A percentile compares a stretch with the other conserved stretches of the same genome.
phyloP scores from a whole-genome alignment of 2,329 filamentous ascomycete genomes.

The Ophiostoma sp. region DNA sequence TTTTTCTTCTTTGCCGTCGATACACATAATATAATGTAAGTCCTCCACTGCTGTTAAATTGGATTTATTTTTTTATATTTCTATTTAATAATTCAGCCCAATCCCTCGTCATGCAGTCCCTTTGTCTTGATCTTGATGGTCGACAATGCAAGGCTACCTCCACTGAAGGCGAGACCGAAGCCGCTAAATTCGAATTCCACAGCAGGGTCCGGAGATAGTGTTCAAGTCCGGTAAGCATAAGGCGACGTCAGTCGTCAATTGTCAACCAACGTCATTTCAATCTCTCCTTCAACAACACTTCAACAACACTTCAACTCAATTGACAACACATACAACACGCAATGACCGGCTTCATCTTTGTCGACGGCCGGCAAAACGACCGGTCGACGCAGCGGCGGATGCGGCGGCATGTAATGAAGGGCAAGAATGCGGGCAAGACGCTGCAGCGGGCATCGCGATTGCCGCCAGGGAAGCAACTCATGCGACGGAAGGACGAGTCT shows the following conservation, averaged over 20 bases:
- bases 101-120: too few species aligned
- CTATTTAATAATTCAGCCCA: too few species aligned
- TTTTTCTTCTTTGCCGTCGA: too few species aligned
- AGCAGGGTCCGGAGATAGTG: background rate
- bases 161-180: background rate
- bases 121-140: too few species aligned
- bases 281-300: background rate
- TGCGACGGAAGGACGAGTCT: background rate
- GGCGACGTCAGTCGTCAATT: background rate
- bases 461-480: background rate
- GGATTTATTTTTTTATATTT: too few species aligned
- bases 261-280: background rate
- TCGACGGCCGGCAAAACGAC: background rate
- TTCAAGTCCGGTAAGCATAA: background rate
- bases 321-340: background rate
- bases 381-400: slow-evolving; percentile 5
- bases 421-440: slow-evolving; percentile 2
- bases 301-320: background rate
- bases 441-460: background rate
- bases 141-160: background rate
- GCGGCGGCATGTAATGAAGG: background rate
- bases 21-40: too few species aligned
- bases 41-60: too few species aligned
- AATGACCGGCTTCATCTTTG: background rate
- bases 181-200: background rate